phyloP scores from a whole-genome alignment of 2,329 filamentous ascomycete species.

The Fusarium falciforme region DNA sequence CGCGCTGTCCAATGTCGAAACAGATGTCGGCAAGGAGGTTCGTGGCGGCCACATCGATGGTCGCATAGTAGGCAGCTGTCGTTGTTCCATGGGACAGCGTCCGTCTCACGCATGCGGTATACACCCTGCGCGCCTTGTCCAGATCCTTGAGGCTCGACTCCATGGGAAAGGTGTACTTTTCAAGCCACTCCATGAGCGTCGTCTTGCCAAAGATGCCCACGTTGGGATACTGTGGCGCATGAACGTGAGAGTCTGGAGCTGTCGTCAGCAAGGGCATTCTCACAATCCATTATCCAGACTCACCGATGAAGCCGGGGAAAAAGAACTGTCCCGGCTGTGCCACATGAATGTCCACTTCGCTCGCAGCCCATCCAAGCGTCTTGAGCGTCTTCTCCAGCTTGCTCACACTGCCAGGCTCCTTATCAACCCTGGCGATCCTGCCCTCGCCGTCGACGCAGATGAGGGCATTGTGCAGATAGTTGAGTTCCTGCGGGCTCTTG shows the following conservation, averaged over 20 bases:
- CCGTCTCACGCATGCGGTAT: slow-evolving; percentile 80
- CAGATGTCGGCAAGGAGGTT: slow-evolving; percentile 91
- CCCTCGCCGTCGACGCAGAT: slow-evolving; percentile 63
- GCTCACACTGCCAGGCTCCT: slow-evolving; percentile 47
- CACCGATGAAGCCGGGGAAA: slow-evolving; percentile 86
- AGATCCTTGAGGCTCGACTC: slow-evolving; percentile 79
- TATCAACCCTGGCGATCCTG: slow-evolving; percentile 62
- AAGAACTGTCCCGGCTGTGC: slow-evolving; percentile 73
- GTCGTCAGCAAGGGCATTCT: slow-evolving; percentile 17
- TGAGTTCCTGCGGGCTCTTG: slow-evolving; percentile 59
- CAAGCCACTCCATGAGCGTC: slow-evolving; percentile 92
- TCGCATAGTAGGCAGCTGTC: slow-evolving; percentile 94
- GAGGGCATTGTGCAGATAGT: slow-evolving; percentile 63
- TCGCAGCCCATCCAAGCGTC: slow-evolving; percentile 58
- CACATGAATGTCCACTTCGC: slow-evolving; percentile 52
- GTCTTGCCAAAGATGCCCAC: slow-evolving; percentile 92
- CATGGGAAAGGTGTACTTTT: slow-evolving; percentile 94
- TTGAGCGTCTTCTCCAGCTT: slow-evolving; percentile 47
- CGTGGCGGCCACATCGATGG: slow-evolving; percentile 86
- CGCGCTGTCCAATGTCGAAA: slow-evolving; percentile 82
- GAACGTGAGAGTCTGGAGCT: slow-evolving; percentile 87
- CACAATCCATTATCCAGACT: slow-evolving; percentile 32
- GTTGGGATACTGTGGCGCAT: slow-evolving; percentile 96
- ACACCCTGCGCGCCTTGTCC: slow-evolving; percentile 75
- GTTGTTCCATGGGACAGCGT: slow-evolving; percentile 93